Evolutionary conservation across 306 rosid genomes (phyloP), one percentile per base, ranked within the genome.

Genomic region (Pachyrhizus erosus): DNA sequence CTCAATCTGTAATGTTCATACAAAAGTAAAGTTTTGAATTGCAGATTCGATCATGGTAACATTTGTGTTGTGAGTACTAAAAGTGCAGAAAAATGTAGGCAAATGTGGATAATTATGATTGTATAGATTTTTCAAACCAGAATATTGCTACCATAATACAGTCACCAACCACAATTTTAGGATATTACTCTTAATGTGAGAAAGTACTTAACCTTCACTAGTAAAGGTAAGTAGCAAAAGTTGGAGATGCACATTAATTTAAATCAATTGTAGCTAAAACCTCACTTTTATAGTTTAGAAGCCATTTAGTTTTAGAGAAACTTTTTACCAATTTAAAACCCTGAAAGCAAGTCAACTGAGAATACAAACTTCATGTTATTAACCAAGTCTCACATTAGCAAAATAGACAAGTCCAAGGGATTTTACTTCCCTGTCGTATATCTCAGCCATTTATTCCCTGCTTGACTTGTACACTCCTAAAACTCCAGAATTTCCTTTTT

Each of bases 1-100:
- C 78, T 87, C 89, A 83, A 87, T 78, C 89, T 87, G 58, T 31
- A 43, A 66, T 14, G 26, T 18, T 18, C 54, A 76, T 40, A 3
- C 31, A 57, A 33, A 66, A 24, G 24, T 61, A 40, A 27, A 18
- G 68, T 57, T 70, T 79, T 72, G 39, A 79, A 54, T 52, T 68
- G 27, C 5, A 3, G 27, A 26, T 15, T 5, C 0, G 0, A 9
- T 43, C 17, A 1, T 20, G 5, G 37, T 21, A 13, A 26, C 4
- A 71, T 48, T 71, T 46, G 61, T 9, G 23, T 46, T n/a, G n/a
- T n/a, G n/a, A 37, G 20, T 26, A 70, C 20, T 45, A 70, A 27
- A 45, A 45, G 0, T 26, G 40, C 33, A 12, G 34, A 40, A 69
- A 18, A 39, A 37, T 34, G 29, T 37, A 66, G 33, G 73, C 46